A percentile compares a stretch with the other conserved stretches of the same genome.
Evolutionary conservation across 306 rosid species (phyloP).

Genomic region (Hippophae gyantsensis): DNA sequence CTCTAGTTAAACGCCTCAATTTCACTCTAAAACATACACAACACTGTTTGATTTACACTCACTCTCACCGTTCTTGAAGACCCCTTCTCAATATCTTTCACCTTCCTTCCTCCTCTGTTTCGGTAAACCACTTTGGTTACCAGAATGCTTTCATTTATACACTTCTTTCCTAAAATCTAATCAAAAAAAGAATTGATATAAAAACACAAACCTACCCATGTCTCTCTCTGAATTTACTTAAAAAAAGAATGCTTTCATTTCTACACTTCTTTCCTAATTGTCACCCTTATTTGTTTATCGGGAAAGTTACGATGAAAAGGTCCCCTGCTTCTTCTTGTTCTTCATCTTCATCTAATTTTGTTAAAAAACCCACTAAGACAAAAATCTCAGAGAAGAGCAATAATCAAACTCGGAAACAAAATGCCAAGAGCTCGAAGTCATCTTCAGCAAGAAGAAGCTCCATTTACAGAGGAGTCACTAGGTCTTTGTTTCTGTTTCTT

Average conservation of each 20-base stretch:
- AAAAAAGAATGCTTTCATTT: neutral
- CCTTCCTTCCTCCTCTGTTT: constrained; percentile 27
- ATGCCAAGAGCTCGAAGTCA: constrained; percentile 5
- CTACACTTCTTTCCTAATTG: neutral
- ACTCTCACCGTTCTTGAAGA: constrained; percentile 1
- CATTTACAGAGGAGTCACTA: constrained; percentile 88
- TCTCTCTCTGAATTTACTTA: constrained; percentile 5
- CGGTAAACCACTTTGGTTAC: constrained; percentile 78
- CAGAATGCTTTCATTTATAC: constrained; percentile 24
- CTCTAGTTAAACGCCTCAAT: constrained; percentile 19
- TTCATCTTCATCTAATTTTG: constrained; percentile 29
- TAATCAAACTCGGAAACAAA: constrained; percentile 3
- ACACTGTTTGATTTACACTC: no score
- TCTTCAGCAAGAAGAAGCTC: constrained; percentile 53
- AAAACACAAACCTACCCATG: constrained; percentile 4
- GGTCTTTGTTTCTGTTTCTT: constrained; percentile 23
- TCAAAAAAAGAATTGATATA: neutral
- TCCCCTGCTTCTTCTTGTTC: constrained; percentile 39
- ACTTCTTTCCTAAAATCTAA: neutral
- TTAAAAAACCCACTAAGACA: constrained; percentile 11
- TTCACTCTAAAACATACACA: neutral
- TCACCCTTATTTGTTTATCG: neutral
- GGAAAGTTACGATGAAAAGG: constrained; percentile 47
- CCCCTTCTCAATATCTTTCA: neutral
- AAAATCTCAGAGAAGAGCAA: constrained; percentile 30